Evolutionary conservation across 202 grass and related monocot genomes (phyloP), one percentile per base, ranked within the genome.

Genomic region (Tripidium arundinaceum): DNA sequence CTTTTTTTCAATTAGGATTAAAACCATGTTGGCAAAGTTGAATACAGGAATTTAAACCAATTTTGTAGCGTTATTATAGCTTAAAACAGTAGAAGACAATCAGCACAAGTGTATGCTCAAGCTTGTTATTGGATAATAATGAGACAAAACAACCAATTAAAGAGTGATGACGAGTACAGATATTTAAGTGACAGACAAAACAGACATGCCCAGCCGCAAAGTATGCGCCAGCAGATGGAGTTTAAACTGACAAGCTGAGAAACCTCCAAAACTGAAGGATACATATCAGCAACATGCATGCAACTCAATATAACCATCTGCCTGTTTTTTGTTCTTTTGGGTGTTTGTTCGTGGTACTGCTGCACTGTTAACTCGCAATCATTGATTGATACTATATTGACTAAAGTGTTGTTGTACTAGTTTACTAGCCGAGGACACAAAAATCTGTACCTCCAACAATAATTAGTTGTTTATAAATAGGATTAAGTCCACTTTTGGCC

Each of bases 111-210:
- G 6, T 1, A 42, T 11, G 29, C 9, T 63, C 46, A 2, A 62
- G 39, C 4, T 16, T 80, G 50, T n/a, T 62, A 69, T 49, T 62
- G 11, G 40, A 75, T 24, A 80, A 75, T 24, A 80, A 67, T 29
- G 62, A 75, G 28, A 75, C 4, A 2, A 75, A 47, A 67, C 19
- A 60, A 19, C 5, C 50, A 75, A 80, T 61, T 58, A 84, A 55
- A 43, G 36, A 16, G 4, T 16, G 13, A 63, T 10, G 42, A 63
- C 25, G 29, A 54, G 12, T n/a, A 36, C 12, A 64, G 14, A 33
- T 33, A 33, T 73, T 70, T 54, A 36, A 62, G 39, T 24, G 14
- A 13, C 8, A 70, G 34, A 46, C 5, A 37, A 68, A 68, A 86
- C 24, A 59, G 59, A 67, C 19, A 19, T 25, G 42, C 3, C 22